These are phyloP conservation scores for Solanum arcanum DNA, from an alignment of 257 asterid genomes.

Conservation along the genomic window DNA sequence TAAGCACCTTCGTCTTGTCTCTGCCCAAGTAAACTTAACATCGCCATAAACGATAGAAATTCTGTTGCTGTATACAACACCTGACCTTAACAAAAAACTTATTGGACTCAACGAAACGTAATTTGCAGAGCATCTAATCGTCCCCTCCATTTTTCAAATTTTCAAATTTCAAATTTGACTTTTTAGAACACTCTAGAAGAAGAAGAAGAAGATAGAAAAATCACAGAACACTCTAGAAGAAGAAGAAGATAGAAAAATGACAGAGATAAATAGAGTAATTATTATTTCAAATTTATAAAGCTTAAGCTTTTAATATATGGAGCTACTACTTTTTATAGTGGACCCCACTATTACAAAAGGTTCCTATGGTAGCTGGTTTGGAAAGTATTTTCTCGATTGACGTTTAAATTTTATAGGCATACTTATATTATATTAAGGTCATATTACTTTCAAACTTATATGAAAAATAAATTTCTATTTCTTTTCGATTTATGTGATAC, in stretches of 20 bases:
- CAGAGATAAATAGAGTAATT: background rate
- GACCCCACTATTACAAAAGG: too few relatives aligned
- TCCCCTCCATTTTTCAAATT: background rate
- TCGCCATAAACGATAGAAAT: background rate
- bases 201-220: background rate
- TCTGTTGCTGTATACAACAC: background rate
- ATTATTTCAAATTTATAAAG: too few relatives aligned
- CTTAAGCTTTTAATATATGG: too few relatives aligned
- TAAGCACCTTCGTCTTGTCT: background rate
- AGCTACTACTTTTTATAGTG: background rate
- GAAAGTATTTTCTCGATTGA: too few relatives aligned
- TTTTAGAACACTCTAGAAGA: too few relatives aligned
- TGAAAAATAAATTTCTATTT: too few relatives aligned
- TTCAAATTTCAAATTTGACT: background rate
- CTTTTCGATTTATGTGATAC: too few relatives aligned
- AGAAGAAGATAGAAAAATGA: background rate
- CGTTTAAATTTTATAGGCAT: too few relatives aligned
- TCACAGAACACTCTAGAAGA: background rate
- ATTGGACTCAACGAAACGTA: background rate
- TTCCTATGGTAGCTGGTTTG: too few relatives aligned
- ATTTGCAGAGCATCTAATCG: background rate
- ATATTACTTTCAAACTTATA: too few relatives aligned
- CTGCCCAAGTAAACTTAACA: background rate
- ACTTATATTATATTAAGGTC: rapidly evolving
- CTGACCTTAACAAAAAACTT: background rate